A percentile compares a stretch with the other conserved stretches of the same genome.
Conservation (phyloP, 2,329 filamentous ascomycete species). For the Cercospora janseana region DNA sequence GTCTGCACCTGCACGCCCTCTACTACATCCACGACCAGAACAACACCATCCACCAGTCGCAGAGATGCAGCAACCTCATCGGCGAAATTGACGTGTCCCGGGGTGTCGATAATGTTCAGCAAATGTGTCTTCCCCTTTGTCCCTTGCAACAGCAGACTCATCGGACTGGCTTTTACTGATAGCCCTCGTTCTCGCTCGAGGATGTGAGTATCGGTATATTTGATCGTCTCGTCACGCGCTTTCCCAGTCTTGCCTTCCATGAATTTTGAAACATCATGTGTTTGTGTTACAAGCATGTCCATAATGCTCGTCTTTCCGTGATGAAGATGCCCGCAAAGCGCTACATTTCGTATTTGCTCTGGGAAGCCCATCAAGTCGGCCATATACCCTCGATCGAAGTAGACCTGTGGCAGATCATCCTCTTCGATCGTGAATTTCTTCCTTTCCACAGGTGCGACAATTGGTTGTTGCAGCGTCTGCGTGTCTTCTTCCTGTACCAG, state of each 20-base stretch:
- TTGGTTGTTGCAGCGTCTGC: constrained; percentile 86
- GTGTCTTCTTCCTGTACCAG: constrained; percentile 96
- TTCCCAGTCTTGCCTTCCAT: constrained; percentile 78
- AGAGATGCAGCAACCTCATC: constrained; percentile 91
- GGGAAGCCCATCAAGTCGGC: constrained; percentile 94
- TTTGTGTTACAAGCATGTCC: constrained; percentile 97
- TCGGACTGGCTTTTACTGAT: constrained; percentile 88
- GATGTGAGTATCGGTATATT: constrained; percentile 91
- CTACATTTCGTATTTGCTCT: constrained; percentile 89
- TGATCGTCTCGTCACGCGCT: constrained; percentile 81
- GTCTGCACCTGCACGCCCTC: constrained; percentile 99
- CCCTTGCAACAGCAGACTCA: constrained; percentile 86
- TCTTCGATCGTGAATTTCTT: constrained; percentile 97
- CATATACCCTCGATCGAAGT: constrained; percentile 89
- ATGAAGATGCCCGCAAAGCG: constrained; percentile 87
- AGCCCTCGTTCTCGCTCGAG: constrained; percentile 85
- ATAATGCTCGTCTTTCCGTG: constrained; percentile 98
- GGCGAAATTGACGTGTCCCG: constrained; percentile 96
- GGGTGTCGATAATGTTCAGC: constrained; percentile 92
- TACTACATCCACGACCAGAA: constrained; percentile 90
- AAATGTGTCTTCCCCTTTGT: constrained; percentile 93
- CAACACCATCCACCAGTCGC: constrained; percentile 85
- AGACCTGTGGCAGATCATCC: constrained; percentile 83
- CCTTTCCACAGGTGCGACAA: constrained; percentile 86
- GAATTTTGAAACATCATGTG: constrained; percentile 78